These are phyloP conservation scores for Trebouxia sp. DNA, from an alignment of 139 green algal species.

Conservation along the genomic window DNA sequence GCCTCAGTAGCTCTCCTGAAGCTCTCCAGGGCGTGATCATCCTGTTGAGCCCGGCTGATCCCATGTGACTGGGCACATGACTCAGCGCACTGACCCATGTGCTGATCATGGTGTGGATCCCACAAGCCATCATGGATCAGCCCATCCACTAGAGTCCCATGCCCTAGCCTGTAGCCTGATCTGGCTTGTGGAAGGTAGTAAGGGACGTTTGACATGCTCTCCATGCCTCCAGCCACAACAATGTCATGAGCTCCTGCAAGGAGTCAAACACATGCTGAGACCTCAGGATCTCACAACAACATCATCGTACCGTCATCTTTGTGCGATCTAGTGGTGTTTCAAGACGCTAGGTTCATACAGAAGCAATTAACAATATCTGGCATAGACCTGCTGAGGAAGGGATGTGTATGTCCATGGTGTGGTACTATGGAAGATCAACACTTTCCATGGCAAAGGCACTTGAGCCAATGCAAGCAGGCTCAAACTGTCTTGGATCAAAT, in stretches of 20 bases:
- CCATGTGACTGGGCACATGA: slow-evolving; percentile 46
- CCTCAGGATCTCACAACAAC: too few species aligned
- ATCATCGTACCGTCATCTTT: too few species aligned
- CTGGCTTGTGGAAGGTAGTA: slow-evolving; percentile 75
- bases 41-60: slow-evolving; percentile 68
- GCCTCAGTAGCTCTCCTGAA: slow-evolving; percentile 59
- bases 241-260: slow-evolving; percentile 56
- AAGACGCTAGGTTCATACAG: too few species aligned
- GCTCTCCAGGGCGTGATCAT: slow-evolving; percentile 69
- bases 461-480: too few species aligned
- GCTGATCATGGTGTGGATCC: slow-evolving; percentile 72
- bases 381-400: too few species aligned
- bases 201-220: slow-evolving; percentile 89
- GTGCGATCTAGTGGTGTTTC: too few species aligned
- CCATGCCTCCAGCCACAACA: slow-evolving; percentile 91
- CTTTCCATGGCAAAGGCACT: too few species aligned
- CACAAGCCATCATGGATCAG: slow-evolving; percentile 79
- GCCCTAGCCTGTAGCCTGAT: slow-evolving; percentile 64
- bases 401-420: too few species aligned
- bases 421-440: too few species aligned
- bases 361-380: too few species aligned
- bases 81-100: slow-evolving; percentile 88
- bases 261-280: background rate
- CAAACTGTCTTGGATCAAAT: too few species aligned
- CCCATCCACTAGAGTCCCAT: slow-evolving; percentile 55